Evolutionary conservation across 2,329 filamentous ascomycete species (phyloP), one percentile per base, ranked within the genome.

Genomic region (Aspergillus novofumigatus): DNA sequence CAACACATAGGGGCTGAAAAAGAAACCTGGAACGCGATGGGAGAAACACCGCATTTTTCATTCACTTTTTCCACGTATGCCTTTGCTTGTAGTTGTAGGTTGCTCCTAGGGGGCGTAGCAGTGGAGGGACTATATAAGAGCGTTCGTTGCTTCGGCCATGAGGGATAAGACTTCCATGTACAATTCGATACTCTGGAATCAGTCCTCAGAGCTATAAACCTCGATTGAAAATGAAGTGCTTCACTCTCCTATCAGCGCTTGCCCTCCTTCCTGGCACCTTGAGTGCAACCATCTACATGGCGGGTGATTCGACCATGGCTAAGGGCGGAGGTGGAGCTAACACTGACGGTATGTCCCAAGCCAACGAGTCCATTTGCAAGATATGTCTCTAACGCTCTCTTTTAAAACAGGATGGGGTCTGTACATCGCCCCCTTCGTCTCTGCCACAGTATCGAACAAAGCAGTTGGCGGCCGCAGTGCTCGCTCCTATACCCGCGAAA

Each of bases 381-480:
- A 3, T 38, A 38, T 14, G 17, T 38, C 14, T 38, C 5, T 38
- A 17, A 38, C 2, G 14, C 32, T 38, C 41, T 38, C 54, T 55
- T 49, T 49, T 1, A 11, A 17, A 48, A 21, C 47, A 80, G 86
- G 86, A 47, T 89, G 86, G 85, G 86, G 85, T 21, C 74, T 81
- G 61, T 85, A 82, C 67, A 76, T 89, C 14, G 79, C 83, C 65
- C 83, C 78, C 45, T 68, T 83, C 55, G 69, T 70, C 56, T 73
- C 77, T 10, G 67, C 78, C 28, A 71, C 76, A 0, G 81, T 88
- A 5, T 77, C 82, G 62, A 90, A 90, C 77, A 76, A 83, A 53
- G 87, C 88, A 32, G 81, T 88, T 20, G 86, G 79, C 8, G 88
- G 88, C 21, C 83, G 86, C 51, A 86, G 82, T 26, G 86, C 87